Evolutionary conservation across 441 rosid genomes (phyloP).

Genomic region (Pelargonium myrrhifolium): DNA sequence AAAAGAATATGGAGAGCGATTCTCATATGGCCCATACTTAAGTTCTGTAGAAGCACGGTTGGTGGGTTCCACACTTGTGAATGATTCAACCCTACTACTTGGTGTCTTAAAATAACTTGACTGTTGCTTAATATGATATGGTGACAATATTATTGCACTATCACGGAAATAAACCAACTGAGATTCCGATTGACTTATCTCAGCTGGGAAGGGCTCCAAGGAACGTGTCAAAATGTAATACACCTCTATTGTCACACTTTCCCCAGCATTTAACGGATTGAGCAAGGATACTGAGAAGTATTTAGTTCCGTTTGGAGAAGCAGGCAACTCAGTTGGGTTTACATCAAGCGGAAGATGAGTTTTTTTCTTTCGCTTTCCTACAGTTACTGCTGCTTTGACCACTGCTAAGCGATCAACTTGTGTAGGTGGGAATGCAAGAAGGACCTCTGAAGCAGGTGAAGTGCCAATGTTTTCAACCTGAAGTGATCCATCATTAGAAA

Average conservation of each 20-base stretch:
- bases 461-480: slow-evolving; percentile 78
- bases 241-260: slow-evolving; percentile 66
- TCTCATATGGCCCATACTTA: slow-evolving; percentile 87
- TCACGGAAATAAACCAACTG: slow-evolving; percentile 85
- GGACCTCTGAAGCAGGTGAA: slow-evolving; percentile 50
- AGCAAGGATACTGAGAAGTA: slow-evolving; percentile 46
- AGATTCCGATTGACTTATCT: slow-evolving; percentile 84
- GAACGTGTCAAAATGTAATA: slow-evolving; percentile 70
- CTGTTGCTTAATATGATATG: slow-evolving; percentile 71
- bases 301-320: slow-evolving; percentile 67
- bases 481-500: slow-evolving; percentile 15
- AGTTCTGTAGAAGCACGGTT: slow-evolving; percentile 64
- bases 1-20: slow-evolving; percentile 57
- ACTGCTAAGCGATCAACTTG: slow-evolving; percentile 60
- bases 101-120: slow-evolving; percentile 70
- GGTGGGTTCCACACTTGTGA: slow-evolving; percentile 74
- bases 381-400: slow-evolving; percentile 61
- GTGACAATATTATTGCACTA: slow-evolving; percentile 69
- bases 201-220: slow-evolving; percentile 84
- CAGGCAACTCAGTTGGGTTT: slow-evolving; percentile 56
- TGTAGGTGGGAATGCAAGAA: slow-evolving; percentile 79
- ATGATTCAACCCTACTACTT: slow-evolving; percentile 74
- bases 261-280: slow-evolving; percentile 54
- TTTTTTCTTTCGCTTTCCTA: slow-evolving; percentile 73
- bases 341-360: slow-evolving; percentile 51